Percentiles rank a stretch among this genome's conserved stretches.
Evolutionary conservation across 1,284 basidiomycete genomes (phyloP).

Genomic region (Athelia sp.): DNA sequence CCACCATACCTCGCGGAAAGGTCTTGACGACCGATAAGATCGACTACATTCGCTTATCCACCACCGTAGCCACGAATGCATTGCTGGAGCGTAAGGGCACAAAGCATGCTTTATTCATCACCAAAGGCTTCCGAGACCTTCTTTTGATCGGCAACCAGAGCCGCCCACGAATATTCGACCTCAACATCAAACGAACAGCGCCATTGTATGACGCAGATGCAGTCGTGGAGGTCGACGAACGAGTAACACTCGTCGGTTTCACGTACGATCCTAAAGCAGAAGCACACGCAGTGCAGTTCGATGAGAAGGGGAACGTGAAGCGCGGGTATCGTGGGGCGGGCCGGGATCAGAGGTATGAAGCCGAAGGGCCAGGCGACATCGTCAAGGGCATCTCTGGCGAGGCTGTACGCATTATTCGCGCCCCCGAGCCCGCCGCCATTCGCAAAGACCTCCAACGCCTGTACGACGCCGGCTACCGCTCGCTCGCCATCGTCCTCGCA

Average conservation of each 20-base stretch:
- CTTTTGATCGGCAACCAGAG: constrained; percentile 92
- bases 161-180: constrained; percentile 85
- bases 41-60: constrained; percentile 89
- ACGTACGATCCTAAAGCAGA: constrained; percentile 83
- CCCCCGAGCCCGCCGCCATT: constrained; percentile 54
- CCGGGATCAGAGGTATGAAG: constrained; percentile 60
- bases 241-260: constrained; percentile 91
- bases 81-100: constrained; percentile 92
- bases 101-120: constrained; percentile 88
- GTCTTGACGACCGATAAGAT: constrained; percentile 81
- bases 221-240: constrained; percentile 89
- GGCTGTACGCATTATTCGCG: constrained; percentile 81
- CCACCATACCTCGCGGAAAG: constrained; percentile 59
- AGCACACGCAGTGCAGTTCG: constrained; percentile 72
- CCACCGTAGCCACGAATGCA: constrained; percentile 96
- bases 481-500: constrained; percentile 81
- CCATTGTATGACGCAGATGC: constrained; percentile 74
- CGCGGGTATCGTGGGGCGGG: constrained; percentile 72
- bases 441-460: constrained; percentile 61
- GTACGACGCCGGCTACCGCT: constrained; percentile 75
- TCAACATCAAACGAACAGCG: constrained; percentile 76
- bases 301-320: constrained; percentile 60
- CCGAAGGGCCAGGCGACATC: constrained; percentile 75
- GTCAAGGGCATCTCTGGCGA: constrained; percentile 87
- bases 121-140: constrained; percentile 89